Percentiles rank a stretch among this genome's conserved stretches.
phyloP scores from a whole-genome alignment of 129 eudicot genomes.

The Chrysanthemum makinoi region DNA sequence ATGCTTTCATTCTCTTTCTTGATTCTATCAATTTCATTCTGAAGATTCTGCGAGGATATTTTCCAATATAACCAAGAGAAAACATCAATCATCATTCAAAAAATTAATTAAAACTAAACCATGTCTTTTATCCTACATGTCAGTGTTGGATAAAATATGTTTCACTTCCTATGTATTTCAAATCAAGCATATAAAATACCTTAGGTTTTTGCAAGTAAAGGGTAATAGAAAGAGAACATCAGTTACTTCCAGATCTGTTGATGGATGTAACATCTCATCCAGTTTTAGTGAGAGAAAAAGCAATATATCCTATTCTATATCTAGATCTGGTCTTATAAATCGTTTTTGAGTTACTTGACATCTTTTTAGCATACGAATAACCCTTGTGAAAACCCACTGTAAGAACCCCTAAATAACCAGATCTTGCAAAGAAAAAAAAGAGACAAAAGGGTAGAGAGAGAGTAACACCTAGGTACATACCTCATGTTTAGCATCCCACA shows the following conservation, averaged over 20 bases:
- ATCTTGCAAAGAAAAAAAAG: slow-evolving; percentile 23
- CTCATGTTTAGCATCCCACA: slow-evolving; percentile 99
- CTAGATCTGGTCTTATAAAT: slow-evolving; percentile 65
- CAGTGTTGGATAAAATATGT: slow-evolving; percentile 7
- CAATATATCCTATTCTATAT: slow-evolving; percentile 47
- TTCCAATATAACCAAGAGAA: slow-evolving; percentile 10
- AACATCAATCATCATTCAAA: slow-evolving; percentile 22
- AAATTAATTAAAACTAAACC: slow-evolving; percentile 11
- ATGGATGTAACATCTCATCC: slow-evolving; percentile 64
- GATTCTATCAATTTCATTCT: slow-evolving; percentile 81
- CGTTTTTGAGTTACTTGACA: slow-evolving; percentile 42
- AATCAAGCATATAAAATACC: slow-evolving; percentile 1
- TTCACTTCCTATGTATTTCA: slow-evolving; percentile 19
- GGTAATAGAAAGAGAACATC: slow-evolving; percentile 39
- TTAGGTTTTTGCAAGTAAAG: slow-evolving; percentile 51
- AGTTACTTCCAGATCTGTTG: slow-evolving; percentile 64
- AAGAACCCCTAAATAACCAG: slow-evolving; percentile 33
- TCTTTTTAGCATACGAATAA: slow-evolving; percentile 50
- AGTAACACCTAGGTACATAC: slow-evolving; percentile 29
- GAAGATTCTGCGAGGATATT: slow-evolving; percentile 48
- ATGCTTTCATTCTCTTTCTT: slow-evolving; percentile 89
- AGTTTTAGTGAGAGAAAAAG: slow-evolving; percentile 26
- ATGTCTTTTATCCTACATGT: slow-evolving; percentile 8
- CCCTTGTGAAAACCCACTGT: slow-evolving; percentile 15
- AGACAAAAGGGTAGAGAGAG: slow-evolving; percentile 29